Base-by-base conservation (phyloP, 139 green algal species). In the Chlamydomonas asymmetrica region DNA sequence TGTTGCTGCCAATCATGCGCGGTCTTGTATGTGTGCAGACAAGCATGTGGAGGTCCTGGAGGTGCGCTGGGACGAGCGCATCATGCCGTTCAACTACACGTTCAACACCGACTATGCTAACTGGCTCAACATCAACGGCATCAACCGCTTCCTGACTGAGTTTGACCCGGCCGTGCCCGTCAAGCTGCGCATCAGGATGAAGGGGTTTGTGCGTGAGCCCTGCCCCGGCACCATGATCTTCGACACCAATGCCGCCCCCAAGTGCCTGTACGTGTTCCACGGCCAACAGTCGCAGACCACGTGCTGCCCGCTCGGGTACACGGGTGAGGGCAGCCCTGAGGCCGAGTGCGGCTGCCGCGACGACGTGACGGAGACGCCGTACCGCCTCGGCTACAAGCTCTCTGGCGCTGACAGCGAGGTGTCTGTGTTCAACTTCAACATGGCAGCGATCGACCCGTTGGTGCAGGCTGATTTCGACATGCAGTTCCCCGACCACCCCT, bases 121-220 rank as follows among this genome's bases (percentile, higher is more conserved):
- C 34, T 86, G 80, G 80, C 75, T 86, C 29, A 78, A 80, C 80
- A 63, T 86, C 66, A 71, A 80, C 37, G 52, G 41, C 65, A 78
- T 86, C 68, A 79, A 86, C 71, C 64, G 50, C 39, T 86, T 82
- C 59, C 32, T 73, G 18, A 54, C 74, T 29, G 80, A 82, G n/a
- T 82, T 86, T 34, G 66, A 80, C 66, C 41, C 63, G 22, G 52
- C 54, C 45, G 0, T 41, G 0, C 69, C 74, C 38, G 31, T 32
- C 7, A 38, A 52, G 13, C 41, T 85, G 20, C 65, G 38, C 10
- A 25, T 85, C 39, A 70, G 20, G 3, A 25, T 82, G 20, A 29
- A 27, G 5, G 80, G 80, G 31, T 78, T 27, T 6, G 69, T 86
- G 9, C 74, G 70, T 7, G 80, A 86, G 75, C 80, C 78, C 7